These are phyloP conservation scores for Trypanosoma rangeli DNA, from an alignment of 208 protist species.

Conservation along the genomic window DNA sequence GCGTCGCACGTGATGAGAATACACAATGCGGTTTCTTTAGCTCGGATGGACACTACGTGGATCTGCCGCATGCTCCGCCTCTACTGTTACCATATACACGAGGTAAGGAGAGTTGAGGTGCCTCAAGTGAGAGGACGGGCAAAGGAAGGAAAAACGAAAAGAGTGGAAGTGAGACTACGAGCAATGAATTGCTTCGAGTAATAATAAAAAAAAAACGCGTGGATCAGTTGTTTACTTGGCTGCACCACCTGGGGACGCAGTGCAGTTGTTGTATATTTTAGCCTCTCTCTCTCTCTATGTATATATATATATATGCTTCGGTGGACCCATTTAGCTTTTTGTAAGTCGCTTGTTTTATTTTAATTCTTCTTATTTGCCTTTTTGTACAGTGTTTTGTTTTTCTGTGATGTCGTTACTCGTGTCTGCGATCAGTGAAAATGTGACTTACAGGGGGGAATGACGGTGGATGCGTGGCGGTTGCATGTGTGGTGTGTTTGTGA, in stretches of 20 bases:
- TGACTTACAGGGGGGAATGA: too few relatives aligned
- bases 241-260: too few relatives aligned
- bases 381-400: too few relatives aligned
- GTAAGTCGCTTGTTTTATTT: not conserved
- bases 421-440: too few relatives aligned
- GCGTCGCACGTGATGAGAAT: not conserved
- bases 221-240: too few relatives aligned
- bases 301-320: conserved; percentile 11
- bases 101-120: not conserved
- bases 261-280: not conserved
- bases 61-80: conserved; percentile 18
- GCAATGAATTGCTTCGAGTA: too few relatives aligned
- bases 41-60: conserved; percentile 52
- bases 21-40: conserved; percentile 34
- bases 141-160: not conserved
- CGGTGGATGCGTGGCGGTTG: too few relatives aligned
- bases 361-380: conserved; percentile 26
- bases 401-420: too few relatives aligned
- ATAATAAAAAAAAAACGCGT: not conserved
- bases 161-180: not conserved
- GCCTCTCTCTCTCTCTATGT: conserved; percentile 1
- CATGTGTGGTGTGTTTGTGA: too few relatives aligned
- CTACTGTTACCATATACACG: not conserved
- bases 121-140: not conserved
- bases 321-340: not conserved